Evolutionary conservation across 1,139 yeast species (phyloP), one percentile per base, ranked within the genome.

Genomic region (Suzukiozyma palmioleophila): DNA sequence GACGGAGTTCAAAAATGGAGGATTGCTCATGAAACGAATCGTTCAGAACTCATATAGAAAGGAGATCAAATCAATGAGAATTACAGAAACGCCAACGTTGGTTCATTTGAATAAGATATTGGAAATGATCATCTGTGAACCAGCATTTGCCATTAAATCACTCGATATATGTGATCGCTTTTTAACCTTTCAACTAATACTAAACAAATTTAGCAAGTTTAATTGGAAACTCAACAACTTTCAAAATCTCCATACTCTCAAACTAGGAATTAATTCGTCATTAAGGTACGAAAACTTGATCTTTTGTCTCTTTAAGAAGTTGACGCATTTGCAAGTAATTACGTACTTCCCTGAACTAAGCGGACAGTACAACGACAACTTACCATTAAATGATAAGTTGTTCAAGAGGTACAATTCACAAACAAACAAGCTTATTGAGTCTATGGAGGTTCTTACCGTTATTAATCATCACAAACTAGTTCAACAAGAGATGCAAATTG

Each of bases 1-100:
- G 3, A 49, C 48, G 1, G 75, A 69, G 42, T 68, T 65, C 43
- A 22, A 44, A 2, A 46, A 50, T 15, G 74, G 73, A 1, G 35
- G 61, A 13, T 44, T 45, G 13, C 44, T 64, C 9, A 53, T 69
- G 33, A 59, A 54, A 40, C 55, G 48, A 33, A 49, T 59, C 9
- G 42, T 53, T 14, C 38, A 36, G 12, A 41, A 44, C 26, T 50
- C 59, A 15, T 36, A 42, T 21, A 52, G 53, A 10, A 47, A 44
- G 27, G 49, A 49, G 36, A 44, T 64, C 13, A 50, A 54, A 31
- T 39, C 47, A 3, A 41, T 64, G 14, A 55, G 50, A 24, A 39
- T 70, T 3, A 51, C 60, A 35, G 55, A 62, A 3, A 56, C 69
- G 0, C 38, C 48, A 10, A 54, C 57, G 24, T 38, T 43, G 6